phyloP scores from a whole-genome alignment of 2,329 filamentous ascomycete genomes.

The Trichoderma aggressivum region DNA sequence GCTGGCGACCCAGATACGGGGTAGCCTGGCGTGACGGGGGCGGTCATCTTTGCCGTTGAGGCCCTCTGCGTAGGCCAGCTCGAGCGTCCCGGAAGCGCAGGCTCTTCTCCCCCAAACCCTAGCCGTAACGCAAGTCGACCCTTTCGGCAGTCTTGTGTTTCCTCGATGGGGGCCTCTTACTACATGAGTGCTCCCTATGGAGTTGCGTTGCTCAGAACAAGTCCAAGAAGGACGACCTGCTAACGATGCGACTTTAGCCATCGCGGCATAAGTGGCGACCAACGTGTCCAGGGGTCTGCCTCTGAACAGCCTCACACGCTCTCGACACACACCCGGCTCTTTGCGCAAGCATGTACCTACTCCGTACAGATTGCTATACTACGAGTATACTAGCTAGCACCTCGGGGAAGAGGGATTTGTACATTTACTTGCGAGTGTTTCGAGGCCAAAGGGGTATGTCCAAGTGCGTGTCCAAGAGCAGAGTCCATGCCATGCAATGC shows the following conservation, averaged over 20 bases:
- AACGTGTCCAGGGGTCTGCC: background rate
- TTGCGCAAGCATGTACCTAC: background rate
- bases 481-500: conserved; percentile 8
- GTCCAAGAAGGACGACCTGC: background rate
- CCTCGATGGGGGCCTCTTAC: background rate
- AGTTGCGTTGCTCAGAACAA: background rate
- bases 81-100: conserved; percentile 8
- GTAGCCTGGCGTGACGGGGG: conserved; percentile 5
- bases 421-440: background rate
- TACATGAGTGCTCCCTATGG: background rate
- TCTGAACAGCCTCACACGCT: background rate
- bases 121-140: conserved; percentile 14
- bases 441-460: background rate
- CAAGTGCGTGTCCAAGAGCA: background rate
- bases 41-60: background rate
- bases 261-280: background rate
- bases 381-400: background rate
- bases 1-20: conserved; percentile 14
- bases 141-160: conserved; percentile 11
- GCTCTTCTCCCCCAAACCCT: background rate
- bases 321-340: background rate
- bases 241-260: conserved; percentile 9
- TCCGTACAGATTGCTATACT: background rate
- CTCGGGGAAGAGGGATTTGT: background rate
- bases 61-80: background rate